Evolutionary conservation across 441 rosid species (phyloP), one percentile per base, ranked within the genome.

Genomic region (Populus hybrid): DNA sequence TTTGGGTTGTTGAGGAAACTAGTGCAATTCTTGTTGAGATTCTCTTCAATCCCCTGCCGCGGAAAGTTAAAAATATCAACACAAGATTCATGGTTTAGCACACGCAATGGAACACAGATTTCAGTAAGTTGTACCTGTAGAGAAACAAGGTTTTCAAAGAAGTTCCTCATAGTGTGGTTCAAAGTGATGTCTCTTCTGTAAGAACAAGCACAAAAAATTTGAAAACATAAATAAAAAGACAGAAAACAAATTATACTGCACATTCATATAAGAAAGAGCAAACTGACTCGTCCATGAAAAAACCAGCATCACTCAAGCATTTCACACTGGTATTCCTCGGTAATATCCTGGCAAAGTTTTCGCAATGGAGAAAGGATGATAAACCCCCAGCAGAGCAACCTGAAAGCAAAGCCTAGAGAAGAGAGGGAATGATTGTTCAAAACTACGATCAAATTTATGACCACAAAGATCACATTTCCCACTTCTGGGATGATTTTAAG

Each of bases 381-480:
- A 96, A 84, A 73, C 97, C 99, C 42, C 99, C 98, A 68, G 99
- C 90, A 70, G 97, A 96, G 85, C 99, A 94, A 21, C 99, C 98
- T 1, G 86, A 91, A 76, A 96, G 98, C 84, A 96, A 89, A 76
- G 90, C 95, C 98, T 95, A 80, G 6, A 70, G 65, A 59, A 75
- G 30, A 73, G n/a, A 35, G 12, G 12, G 54, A 20, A 80, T 70
- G 65, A 40, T 2, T 10, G 36, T 23, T 36, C 36, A 50, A 70
- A 66, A 35, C 10, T 12, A 11, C 7, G 3, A 12, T n/a, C 59
- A 14, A 54, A 38, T 54, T 8, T 24, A 14, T n/a, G 14, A 73
- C 40, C 21, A 35, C 23, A 59, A 23, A 28, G 6, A 21, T 50
- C 66, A 32, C 30, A 76, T 74, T 74, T 63, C 30, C 21, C 21